A percentile compares a stretch with the other conserved stretches of the same genome.
phyloP scores from a whole-genome alignment of 768 basidiomycete species.

The Lactifluus echinatus region DNA sequence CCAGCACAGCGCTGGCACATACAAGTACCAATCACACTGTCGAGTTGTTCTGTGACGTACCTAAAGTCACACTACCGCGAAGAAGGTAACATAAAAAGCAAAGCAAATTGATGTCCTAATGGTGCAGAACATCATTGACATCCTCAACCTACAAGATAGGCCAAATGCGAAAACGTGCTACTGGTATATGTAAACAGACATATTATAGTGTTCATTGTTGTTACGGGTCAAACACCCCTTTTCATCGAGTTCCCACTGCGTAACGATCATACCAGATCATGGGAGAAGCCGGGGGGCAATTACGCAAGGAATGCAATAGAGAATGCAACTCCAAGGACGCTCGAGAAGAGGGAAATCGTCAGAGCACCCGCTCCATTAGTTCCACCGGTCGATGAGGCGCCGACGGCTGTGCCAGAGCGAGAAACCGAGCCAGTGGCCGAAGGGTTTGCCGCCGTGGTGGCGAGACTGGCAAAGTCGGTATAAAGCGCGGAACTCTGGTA shows the following conservation, averaged over 20 bases:
- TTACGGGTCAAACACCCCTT: neutral
- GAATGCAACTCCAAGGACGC: constrained; percentile 10
- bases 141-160: neutral
- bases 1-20: too few relatives aligned
- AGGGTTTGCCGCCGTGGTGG: neutral
- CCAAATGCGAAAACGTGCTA: neutral
- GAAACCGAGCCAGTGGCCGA: neutral
- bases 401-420: neutral
- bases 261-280: neutral
- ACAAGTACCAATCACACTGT: too few relatives aligned
- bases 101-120: neutral
- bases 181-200: constrained; percentile 1
- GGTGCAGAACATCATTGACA: too few relatives aligned
- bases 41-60: too few relatives aligned
- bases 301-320: constrained; percentile 15
- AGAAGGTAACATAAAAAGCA: too few relatives aligned
- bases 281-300: neutral
- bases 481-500: constrained; percentile 32
- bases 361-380: constrained; percentile 13
- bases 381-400: neutral
- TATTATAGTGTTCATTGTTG: neutral
- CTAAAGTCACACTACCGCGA: too few relatives aligned
- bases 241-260: neutral
- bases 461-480: constrained; percentile 15
- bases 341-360: constrained; percentile 9